These are phyloP conservation scores for Microdochium bolleyi DNA, from an alignment of 2,329 filamentous ascomycete species.

Conservation along the genomic window DNA sequence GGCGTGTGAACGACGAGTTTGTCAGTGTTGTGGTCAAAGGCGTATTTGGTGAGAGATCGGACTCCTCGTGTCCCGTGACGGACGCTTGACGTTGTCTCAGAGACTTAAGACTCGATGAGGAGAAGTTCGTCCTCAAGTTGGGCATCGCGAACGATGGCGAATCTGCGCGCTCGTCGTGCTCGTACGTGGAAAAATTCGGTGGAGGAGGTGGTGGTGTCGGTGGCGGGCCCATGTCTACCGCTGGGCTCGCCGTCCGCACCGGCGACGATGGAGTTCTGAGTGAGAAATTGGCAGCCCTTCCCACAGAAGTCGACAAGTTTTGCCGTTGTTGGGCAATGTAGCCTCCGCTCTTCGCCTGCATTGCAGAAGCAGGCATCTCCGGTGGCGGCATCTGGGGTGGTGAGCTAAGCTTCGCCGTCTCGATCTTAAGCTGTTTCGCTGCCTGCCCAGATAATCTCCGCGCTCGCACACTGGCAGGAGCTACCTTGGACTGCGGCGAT, in stretches of 20 bases:
- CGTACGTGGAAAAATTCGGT: slow-evolving; percentile 18
- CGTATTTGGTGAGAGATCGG: slow-evolving; percentile 65
- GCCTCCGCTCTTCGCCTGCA: slow-evolving; percentile 20
- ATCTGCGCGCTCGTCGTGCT: slow-evolving; percentile 34
- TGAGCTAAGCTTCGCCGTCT: slow-evolving; percentile 47
- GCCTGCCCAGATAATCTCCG: slow-evolving; percentile 76
- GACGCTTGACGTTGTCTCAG: slow-evolving; percentile 71
- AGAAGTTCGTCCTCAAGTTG: slow-evolving; percentile 58
- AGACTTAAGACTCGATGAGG: slow-evolving; percentile 62
- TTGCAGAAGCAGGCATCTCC: slow-evolving; percentile 13
- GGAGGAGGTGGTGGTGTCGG: slow-evolving; percentile 20
- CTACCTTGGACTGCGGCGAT: slow-evolving; percentile 22
- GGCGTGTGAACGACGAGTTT: slow-evolving; percentile 32
- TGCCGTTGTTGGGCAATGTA: slow-evolving; percentile 34
- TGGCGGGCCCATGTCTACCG: slow-evolving; percentile 9
- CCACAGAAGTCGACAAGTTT: slow-evolving; percentile 13
- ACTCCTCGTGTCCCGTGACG: slow-evolving; percentile 51
- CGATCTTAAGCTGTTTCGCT: slow-evolving; percentile 78
- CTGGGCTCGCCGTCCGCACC: slow-evolving; percentile 13
- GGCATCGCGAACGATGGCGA: slow-evolving; percentile 45
- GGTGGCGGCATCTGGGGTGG: slow-evolving; percentile 13
- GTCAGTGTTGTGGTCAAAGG: slow-evolving; percentile 63
- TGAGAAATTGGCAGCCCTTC: slow-evolving; percentile 23
- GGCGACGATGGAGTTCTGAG: slow-evolving; percentile 25
- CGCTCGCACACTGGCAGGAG: slow-evolving; percentile 52